These are phyloP conservation scores for Aspergillus baeticus DNA, from an alignment of 495 filamentous ascomycete genomes.

Conservation along the genomic window DNA sequence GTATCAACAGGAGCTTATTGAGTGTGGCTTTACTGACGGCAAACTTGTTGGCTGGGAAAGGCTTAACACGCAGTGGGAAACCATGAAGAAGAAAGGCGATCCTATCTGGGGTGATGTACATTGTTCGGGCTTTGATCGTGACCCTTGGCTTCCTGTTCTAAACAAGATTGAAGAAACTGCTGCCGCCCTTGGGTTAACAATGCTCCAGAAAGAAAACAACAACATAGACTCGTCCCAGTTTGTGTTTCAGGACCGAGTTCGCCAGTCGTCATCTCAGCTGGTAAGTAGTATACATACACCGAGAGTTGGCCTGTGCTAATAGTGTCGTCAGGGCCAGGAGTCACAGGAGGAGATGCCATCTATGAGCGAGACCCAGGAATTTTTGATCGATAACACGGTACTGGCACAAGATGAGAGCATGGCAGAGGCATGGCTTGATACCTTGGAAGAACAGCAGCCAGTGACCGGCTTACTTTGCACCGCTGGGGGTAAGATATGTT, in stretches of 20 bases:
- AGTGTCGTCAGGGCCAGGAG: not conserved
- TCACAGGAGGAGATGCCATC: not conserved
- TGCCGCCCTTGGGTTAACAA: not conserved
- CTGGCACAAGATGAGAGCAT: no score
- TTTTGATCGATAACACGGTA: no score
- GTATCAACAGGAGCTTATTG: constrained; percentile 17
- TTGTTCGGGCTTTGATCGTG: constrained; percentile 16
- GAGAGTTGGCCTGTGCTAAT: no score
- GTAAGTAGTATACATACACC: not conserved
- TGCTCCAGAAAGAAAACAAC: constrained; percentile 16
- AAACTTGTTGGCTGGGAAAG: not conserved
- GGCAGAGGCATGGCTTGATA: not conserved
- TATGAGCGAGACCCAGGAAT: no score
- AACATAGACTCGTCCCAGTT: constrained; percentile 14
- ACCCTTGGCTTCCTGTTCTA: constrained; percentile 21
- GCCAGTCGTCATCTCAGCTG: not conserved
- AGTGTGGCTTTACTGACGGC: constrained; percentile 20
- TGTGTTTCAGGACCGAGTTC: not conserved
- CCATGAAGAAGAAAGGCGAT: constrained; percentile 15
- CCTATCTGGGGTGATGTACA: constrained; percentile 29
- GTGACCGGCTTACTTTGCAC: not conserved
- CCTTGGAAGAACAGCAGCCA: not conserved
- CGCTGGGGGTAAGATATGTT: constrained; percentile 20
- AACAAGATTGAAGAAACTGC: constrained; percentile 21
- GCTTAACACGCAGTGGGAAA: constrained; percentile 25